A percentile compares a stretch with the other conserved stretches of the same genome.
phyloP scores from a whole-genome alignment of 2,329 filamentous ascomycete genomes.

The Cordyceps cicadae region DNA sequence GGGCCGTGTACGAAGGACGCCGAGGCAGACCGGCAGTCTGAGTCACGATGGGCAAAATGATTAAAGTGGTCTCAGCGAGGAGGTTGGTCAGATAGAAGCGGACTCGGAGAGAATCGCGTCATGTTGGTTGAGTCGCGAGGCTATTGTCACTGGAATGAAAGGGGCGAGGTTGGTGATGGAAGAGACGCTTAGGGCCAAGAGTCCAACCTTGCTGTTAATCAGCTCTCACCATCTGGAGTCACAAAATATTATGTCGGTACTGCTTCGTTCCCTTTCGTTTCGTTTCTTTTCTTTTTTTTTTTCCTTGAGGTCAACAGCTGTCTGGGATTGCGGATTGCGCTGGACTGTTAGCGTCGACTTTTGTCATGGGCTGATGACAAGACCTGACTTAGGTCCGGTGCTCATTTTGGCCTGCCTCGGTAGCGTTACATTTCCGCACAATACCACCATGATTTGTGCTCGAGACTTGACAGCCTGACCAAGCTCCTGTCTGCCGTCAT shows the following conservation, averaged over 20 bases:
- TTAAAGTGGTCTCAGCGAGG: background rate
- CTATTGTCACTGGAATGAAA: too few species aligned
- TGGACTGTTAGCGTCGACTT: background rate
- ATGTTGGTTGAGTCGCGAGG: background rate
- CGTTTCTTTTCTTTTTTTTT: background rate
- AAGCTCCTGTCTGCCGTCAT: background rate
- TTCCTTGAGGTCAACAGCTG: background rate
- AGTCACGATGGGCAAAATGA: background rate
- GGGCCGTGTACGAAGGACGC: background rate
- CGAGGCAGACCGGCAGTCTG: background rate
- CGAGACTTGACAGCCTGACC: slow-evolving; percentile 5
- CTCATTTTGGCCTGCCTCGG: slow-evolving; percentile 5
- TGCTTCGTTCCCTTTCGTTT: background rate
- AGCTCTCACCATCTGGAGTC: too few species aligned
- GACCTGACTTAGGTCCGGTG: slow-evolving; percentile 3
- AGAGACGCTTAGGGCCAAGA: background rate
- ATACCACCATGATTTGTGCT: slow-evolving; percentile 4
- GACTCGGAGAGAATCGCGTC: background rate
- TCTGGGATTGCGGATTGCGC: background rate
- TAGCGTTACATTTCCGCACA: slow-evolving; percentile 5
- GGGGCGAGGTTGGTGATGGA: too few species aligned
- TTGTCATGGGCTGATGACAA: background rate
- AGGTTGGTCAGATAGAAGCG: background rate
- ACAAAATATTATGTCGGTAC: background rate
- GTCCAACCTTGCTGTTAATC: background rate